Evolutionary conservation across 1,284 basidiomycete genomes (phyloP), one percentile per base, ranked within the genome.

Genomic region (Marasmius oreades): DNA sequence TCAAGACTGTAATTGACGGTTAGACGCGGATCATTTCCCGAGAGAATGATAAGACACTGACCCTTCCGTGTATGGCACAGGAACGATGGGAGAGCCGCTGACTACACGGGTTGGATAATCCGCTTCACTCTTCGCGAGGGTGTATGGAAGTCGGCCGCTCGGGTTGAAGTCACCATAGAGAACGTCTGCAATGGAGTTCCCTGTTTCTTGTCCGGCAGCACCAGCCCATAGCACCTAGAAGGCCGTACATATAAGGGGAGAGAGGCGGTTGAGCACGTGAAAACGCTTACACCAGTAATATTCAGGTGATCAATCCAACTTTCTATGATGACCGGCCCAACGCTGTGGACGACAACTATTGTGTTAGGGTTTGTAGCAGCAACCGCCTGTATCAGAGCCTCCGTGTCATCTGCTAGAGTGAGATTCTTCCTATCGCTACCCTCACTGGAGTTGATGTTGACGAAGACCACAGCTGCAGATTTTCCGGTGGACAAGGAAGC

Each of bases 381-480:
- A 2, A 69, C 67, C 8, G 66, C 59, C 16, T 58, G 55, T 34
- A 73, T 71, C 62, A 36, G 57, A 22, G 46, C 48, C 58, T 78
- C 80, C 11, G 81, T 82, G 42, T 70, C 71, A 59, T 78, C 68
- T 80, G 80, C 83, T 0, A 79, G 74, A 0, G 77, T 78, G 28
- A 84, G 67, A 60, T 81, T 80, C 72, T 79, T 78, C 5, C 81
- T 67, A 55, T 73, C 73, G 37, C 14, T 51, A 5, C 46, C 34
- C 24, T 11, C 12, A 67, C 75, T 57, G 59, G 77, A 75, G 84
- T 31, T 31, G 10, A 31, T 81, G 55, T 84, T 83, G 37, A 81
- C 81, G 66, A 88, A 86, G 6, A 88, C 86, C 45, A 87, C 72
- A 0, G 84, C 82, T n/a, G 79, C 73, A 55, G 81, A 83, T 47